phyloP scores from a whole-genome alignment of 176 grass and related monocot species.

The Pharus latifolius region DNA sequence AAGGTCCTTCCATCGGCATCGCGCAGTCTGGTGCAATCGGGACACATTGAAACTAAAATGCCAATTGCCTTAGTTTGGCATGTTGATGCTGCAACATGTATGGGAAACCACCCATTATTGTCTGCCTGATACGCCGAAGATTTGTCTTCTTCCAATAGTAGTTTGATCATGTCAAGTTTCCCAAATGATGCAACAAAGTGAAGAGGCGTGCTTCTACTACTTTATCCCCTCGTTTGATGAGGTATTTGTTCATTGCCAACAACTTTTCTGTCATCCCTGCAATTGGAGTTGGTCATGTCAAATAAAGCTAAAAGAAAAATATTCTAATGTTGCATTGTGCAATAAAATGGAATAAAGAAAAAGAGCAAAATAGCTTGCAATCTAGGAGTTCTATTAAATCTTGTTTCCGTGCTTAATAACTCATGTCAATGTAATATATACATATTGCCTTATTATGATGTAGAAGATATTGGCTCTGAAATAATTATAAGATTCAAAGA shows the following conservation, averaged over 20 bases:
- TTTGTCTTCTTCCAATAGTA: constrained; percentile 12
- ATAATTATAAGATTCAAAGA: no score
- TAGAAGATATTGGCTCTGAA: no score
- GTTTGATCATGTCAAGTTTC: not conserved
- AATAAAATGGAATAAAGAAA: not conserved
- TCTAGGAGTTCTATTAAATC: not conserved
- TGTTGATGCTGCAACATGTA: constrained; percentile 25
- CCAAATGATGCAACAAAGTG: constrained; percentile 5
- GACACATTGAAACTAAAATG: no score
- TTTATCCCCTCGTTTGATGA: constrained; percentile 12
- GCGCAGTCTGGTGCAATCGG: not conserved
- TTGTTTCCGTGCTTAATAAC: no score
- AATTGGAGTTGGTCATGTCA: not conserved
- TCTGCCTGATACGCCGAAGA: constrained; percentile 7
- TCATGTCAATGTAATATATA: no score
- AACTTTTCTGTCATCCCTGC: constrained; percentile 26
- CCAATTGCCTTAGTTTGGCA: no score
- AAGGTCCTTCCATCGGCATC: constrained; percentile 12
- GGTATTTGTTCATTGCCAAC: constrained; percentile 17
- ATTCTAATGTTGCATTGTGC: no score
- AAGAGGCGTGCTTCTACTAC: constrained; percentile 20
- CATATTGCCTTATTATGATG: no score
- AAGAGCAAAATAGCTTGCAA: not conserved
- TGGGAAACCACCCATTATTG: constrained; percentile 1
- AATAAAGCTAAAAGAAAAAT: not conserved